Evolutionary conservation across 768 basidiomycete genomes (phyloP).

Genomic region (Filobasidium floriforme): DNA sequence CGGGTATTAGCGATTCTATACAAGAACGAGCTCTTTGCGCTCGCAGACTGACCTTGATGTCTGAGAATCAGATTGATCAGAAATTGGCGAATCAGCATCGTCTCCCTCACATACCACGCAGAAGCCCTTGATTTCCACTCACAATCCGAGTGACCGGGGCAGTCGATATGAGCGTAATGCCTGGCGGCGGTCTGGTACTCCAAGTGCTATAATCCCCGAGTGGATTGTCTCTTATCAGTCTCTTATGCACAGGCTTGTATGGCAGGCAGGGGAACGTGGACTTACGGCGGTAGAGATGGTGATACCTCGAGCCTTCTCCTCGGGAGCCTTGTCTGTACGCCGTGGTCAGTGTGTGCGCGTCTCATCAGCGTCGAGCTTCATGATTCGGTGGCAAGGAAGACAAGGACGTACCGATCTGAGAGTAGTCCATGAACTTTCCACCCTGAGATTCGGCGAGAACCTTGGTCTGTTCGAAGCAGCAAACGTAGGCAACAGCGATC

Average conservation of each 20-base stretch:
- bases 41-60: conserved; percentile 31
- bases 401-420: conserved; percentile 55
- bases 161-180: conserved; percentile 98
- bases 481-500: background rate
- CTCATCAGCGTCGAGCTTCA: too few species aligned
- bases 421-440: conserved; percentile 82
- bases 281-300: conserved; percentile 83
- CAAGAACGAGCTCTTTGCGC: background rate
- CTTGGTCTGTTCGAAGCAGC: conserved; percentile 54
- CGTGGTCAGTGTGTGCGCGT: too few species aligned
- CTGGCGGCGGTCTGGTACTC: conserved; percentile 87
- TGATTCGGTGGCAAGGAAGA: too few species aligned
- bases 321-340: conserved; percentile 79
- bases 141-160: conserved; percentile 82
- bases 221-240: background rate
- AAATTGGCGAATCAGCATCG: background rate
- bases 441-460: conserved; percentile 70
- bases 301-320: conserved; percentile 96
- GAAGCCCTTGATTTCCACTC: conserved; percentile 31
- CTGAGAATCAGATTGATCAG: conserved; percentile 6
- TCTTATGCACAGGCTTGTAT: background rate
- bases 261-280: background rate
- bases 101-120: background rate
- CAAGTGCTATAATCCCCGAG: conserved; percentile 56
- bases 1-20: background rate